These are phyloP conservation scores for Phytopythium oedochilum DNA, from an alignment of 352 stramenopile genomes.

Conservation along the genomic window DNA sequence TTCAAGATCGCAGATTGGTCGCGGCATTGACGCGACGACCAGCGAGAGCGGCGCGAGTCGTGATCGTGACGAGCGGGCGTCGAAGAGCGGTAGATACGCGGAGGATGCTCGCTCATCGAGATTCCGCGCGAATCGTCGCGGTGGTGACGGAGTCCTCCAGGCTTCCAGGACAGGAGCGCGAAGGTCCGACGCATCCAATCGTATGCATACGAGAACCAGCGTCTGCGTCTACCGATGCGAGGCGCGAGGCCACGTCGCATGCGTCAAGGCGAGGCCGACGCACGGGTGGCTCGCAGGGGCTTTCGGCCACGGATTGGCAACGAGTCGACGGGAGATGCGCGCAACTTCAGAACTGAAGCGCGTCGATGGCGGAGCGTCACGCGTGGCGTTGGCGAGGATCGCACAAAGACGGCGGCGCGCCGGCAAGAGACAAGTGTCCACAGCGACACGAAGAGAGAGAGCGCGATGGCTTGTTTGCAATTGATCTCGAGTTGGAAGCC, in stretches of 20 bases:
- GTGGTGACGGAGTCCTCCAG: no score
- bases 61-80: background rate
- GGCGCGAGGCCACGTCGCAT: background rate
- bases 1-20: background rate
- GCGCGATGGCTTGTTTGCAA: no score
- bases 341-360: constrained; percentile 3
- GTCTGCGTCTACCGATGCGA: background rate
- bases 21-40: background rate
- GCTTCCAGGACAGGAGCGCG: no score
- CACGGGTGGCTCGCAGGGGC: no score
- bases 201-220: no score
- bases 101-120: background rate
- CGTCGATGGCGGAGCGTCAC: background rate
- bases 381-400: background rate
- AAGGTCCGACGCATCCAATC: no score
- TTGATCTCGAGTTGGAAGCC: no score
- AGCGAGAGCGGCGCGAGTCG: background rate
- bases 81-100: background rate
- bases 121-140: background rate
- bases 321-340: background rate
- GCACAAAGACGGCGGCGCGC: background rate
- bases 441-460: no score
- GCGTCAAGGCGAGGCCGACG: background rate
- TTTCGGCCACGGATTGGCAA: no score
- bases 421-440: no score